Base-by-base conservation (phyloP, 139 green algal species). In the Chlorella sp. region DNA sequence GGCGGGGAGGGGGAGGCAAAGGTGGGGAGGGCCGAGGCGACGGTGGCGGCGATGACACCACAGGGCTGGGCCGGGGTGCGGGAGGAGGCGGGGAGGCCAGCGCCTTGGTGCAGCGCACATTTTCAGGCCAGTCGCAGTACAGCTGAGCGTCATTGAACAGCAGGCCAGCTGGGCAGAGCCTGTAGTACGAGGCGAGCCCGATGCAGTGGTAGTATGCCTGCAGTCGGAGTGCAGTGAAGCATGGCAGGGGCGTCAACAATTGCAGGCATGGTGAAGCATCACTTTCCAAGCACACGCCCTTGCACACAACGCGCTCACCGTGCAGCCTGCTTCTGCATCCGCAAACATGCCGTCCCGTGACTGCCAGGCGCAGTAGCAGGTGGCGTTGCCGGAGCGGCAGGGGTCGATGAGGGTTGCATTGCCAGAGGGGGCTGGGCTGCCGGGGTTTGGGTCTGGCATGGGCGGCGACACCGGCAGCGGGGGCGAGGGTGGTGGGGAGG, bases 281-380 rank as follows among this genome's bases (percentile, higher is more conserved):
- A n/a, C n/a, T n/a, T n/a, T n/a, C 44, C 44, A 9, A 51, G 44
- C 44, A n/a, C 60, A n/a, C n/a, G n/a, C n/a, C n/a, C n/a, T n/a
- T n/a, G n/a, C n/a, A n/a, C n/a, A n/a, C 25, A 67, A 5, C 5
- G 26, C n/a, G 63, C 63, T 69, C n/a, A 69, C 63, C 63, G 26
- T 34, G 67, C 67, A 73, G 30, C 30, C 67, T 23, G 30, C 67
- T 41, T 73, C 28, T 2, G 67, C n/a, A 23, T 73, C 67, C 17
- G 67, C 67, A 73, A 73, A 73, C 67, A 73, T 72, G 55, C 76
- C 38, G 76, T 60, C 41, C 5, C 55, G 76, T 9, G 34, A 26
- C 76, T 83, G 41, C 39, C 63, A 56, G 47, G 16, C 15, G 47
- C 41, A 79, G 55, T 70, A 75, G 80, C 56, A 62, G 16, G 30